Base-by-base conservation (phyloP, 208 protist genomes). In the Acanthamoeba lenticulata region DNA sequence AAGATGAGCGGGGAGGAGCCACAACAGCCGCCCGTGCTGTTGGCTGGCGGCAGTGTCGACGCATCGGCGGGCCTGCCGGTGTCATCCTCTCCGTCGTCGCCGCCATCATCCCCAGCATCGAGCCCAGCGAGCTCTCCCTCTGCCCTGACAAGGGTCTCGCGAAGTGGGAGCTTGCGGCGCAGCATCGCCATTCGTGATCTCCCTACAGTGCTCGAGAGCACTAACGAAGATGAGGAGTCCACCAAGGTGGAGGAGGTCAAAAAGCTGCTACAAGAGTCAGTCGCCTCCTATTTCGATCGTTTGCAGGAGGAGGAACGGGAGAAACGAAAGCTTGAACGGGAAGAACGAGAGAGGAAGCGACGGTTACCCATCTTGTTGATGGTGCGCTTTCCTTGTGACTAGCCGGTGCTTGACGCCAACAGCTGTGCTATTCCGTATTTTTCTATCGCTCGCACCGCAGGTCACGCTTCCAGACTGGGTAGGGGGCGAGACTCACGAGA, bases 221-320 rank as follows among this genome's bases (percentile, higher is more conserved):
- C n/a, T n/a, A n/a, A n/a, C n/a, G 57, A 67, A 4, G 57, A 67
- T 13, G 57, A 67, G 5, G 57, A 67, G 34, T 29, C 57, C 7
- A 34, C 57, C 57, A 67, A 67, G 57, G 57, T 67, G n/a, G 57
- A 67, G 57, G 57, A 67, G 57, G 57, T 67, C n/a, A 67, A 67
- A 29, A 67, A 67, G 57, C 13, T 19, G n/a, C 57, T 67, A 2
- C 57, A 67, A 17, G n/a, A 67, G 5, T 67, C 57, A 29, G 57
- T 67, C n/a, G 57, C 57, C 57, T 67, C 57, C 57, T 67, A 67
- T 34, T 67, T 67, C 34, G 57, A 67, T 67, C 21, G 57, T 21
- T 6, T 67, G 57, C 57, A 67, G 57, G 57, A 67, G n/a, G 57
- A 67, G 57, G 57, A 67, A 29, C 57, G 57, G n/a, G 57, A 67